A percentile compares a stretch with the other conserved stretches of the same genome.
Evolutionary conservation across 208 protist genomes (phyloP).

Genomic region (Wallacemonas rigidus): DNA sequence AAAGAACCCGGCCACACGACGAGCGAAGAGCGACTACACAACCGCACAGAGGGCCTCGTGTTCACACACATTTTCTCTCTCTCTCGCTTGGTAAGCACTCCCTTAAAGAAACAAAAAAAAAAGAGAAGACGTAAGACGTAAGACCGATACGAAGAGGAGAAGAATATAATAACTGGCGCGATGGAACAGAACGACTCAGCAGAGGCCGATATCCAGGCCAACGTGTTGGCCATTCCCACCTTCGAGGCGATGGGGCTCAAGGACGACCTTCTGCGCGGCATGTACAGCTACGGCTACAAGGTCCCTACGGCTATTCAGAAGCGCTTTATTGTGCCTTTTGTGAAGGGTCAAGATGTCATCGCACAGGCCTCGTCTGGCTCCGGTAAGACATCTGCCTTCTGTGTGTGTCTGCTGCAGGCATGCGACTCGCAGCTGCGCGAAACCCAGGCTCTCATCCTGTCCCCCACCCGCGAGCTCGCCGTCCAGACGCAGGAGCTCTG

Average conservation of each 20-base stretch:
- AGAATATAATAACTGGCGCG: too few relatives aligned
- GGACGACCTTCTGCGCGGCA: slow-evolving; percentile 89
- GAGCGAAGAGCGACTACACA: too few relatives aligned
- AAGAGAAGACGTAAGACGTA: background rate
- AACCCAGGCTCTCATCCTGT: slow-evolving; percentile 96
- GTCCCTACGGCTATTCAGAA: slow-evolving; percentile 99
- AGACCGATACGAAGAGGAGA: too few relatives aligned
- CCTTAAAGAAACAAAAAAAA: background rate
- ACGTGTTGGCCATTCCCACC: slow-evolving; percentile 80
- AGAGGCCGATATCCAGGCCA: slow-evolving; percentile 82
- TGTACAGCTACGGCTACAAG: slow-evolving; percentile 99
- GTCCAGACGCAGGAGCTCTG: slow-evolving; percentile 96
- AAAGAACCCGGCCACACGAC: too few relatives aligned
- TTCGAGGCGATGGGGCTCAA: slow-evolving; percentile 92
- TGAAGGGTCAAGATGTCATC: slow-evolving; percentile 94
- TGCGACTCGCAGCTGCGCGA: slow-evolving; percentile 81
- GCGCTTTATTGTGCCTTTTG: slow-evolving; percentile 94
- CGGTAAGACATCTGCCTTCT: slow-evolving; percentile 98
- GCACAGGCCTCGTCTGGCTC: slow-evolving; percentile 99
- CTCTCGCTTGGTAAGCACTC: background rate
- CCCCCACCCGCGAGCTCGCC: slow-evolving; percentile 98
- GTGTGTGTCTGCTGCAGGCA: slow-evolving; percentile 89
- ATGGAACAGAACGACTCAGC: slow-evolving; percentile 22
- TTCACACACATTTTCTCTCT: background rate
- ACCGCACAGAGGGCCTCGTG: too few relatives aligned